Evolutionary conservation across 805 yeast species (phyloP).

Genomic region (Priceomyces fermenticarens): DNA sequence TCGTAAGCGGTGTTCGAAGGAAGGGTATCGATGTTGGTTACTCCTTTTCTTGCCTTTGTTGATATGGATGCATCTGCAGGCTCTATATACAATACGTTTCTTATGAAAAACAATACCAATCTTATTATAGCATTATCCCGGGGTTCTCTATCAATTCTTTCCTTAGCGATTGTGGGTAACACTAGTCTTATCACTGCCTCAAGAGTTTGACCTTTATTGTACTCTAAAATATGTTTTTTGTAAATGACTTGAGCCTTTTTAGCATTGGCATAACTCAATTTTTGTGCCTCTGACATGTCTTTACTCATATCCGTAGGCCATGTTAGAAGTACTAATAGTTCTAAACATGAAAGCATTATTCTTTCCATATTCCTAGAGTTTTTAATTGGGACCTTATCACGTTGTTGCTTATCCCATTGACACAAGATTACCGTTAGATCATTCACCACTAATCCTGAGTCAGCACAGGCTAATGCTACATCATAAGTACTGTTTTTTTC

Average conservation of each 20-base stretch:
- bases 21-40: slow-evolving; percentile 33
- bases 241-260: slow-evolving; percentile 67
- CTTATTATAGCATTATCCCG: slow-evolving; percentile 72
- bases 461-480: slow-evolving; percentile 86
- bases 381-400: slow-evolving; percentile 26
- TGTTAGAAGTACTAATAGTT: slow-evolving; percentile 76
- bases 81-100: slow-evolving; percentile 77
- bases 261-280: slow-evolving; percentile 54
- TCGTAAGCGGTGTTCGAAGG: slow-evolving; percentile 59
- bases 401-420: slow-evolving; percentile 58
- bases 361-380: slow-evolving; percentile 45
- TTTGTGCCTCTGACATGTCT: slow-evolving; percentile 57
- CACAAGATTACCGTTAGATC: slow-evolving; percentile 75
- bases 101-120: slow-evolving; percentile 66
- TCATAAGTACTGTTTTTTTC: slow-evolving; percentile 66
- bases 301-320: slow-evolving; percentile 75
- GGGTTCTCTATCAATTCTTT: slow-evolving; percentile 55
- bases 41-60: slow-evolving; percentile 36
- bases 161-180: slow-evolving; percentile 53
- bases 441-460: slow-evolving; percentile 65
- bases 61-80: slow-evolving; percentile 59
- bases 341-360: slow-evolving; percentile 70
- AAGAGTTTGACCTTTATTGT: slow-evolving; percentile 58
- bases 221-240: slow-evolving; percentile 63
- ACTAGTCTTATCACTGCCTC: slow-evolving; percentile 69